phyloP scores from a whole-genome alignment of 208 protist genomes.

The Trichomonas tenax region DNA sequence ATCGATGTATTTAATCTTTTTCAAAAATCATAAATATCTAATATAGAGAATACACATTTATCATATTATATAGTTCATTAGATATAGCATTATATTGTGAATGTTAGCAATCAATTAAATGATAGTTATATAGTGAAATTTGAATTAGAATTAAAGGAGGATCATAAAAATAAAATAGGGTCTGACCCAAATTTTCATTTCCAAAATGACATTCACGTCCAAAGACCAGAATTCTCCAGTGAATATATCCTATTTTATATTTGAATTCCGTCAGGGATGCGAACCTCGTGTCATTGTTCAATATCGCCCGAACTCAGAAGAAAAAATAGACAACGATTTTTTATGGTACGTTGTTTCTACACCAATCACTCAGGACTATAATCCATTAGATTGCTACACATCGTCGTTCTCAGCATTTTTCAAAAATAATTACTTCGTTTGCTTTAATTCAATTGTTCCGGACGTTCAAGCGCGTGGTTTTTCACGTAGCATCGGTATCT shows the following conservation, averaged over 20 bases:
- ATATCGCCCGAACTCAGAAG: background rate
- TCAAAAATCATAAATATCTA: too few relatives aligned
- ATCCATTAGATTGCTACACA: background rate
- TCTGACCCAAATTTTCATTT: too few relatives aligned
- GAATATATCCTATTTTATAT: background rate
- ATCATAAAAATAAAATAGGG: too few relatives aligned
- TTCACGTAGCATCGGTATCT: background rate
- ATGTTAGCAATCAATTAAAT: too few relatives aligned
- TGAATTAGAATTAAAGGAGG: too few relatives aligned
- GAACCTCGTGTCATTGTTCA: background rate
- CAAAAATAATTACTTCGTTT: background rate
- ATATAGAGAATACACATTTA: too few relatives aligned
- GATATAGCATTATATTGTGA: too few relatives aligned
- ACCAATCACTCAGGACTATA: background rate
- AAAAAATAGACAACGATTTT: background rate
- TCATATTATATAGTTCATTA: too few relatives aligned
- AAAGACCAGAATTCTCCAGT: too few relatives aligned
- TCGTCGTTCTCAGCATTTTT: background rate
- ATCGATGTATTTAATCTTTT: too few relatives aligned
- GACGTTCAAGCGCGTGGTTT: background rate
- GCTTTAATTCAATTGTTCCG: background rate
- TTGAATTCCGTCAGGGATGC: background rate
- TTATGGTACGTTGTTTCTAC: background rate
- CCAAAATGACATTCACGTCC: too few relatives aligned
- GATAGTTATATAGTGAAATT: too few relatives aligned